Conservation (phyloP, 257 asterid genomes). For the Nicotiana otophora region DNA sequence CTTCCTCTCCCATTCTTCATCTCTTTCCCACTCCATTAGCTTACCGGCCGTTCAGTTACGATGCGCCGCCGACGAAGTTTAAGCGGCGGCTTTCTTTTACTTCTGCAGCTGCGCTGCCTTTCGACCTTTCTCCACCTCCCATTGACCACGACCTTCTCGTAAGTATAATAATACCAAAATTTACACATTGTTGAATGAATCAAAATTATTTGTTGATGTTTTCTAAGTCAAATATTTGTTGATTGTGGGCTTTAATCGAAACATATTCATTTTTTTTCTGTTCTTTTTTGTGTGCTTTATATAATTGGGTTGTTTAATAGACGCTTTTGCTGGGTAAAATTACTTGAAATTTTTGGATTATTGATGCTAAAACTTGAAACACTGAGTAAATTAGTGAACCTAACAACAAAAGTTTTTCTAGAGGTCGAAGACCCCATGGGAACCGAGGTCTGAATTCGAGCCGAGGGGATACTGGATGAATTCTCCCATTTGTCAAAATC, state of each 20-base stretch:
- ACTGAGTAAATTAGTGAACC: neutral
- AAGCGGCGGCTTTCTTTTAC: slow-evolving; percentile 2
- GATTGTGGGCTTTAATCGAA: neutral
- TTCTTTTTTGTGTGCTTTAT: neutral
- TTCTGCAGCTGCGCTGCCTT: slow-evolving; percentile 43
- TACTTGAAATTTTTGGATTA: neutral
- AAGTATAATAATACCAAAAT: slow-evolving; percentile 11
- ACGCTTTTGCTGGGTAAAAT: neutral
- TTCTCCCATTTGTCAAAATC: neutral
- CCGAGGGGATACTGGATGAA: neutral
- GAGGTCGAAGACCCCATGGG: neutral
- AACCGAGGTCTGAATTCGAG: neutral
- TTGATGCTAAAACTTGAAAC: neutral
- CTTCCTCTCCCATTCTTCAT: neutral
- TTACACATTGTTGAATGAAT: neutral
- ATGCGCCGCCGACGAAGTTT: neutral
- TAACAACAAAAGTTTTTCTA: neutral
- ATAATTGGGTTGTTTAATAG: neutral
- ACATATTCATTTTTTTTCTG: neutral
- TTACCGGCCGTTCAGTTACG: neutral
- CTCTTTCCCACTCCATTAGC: neutral
- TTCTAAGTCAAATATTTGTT: neutral
- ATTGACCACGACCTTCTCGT: slow-evolving; percentile 71
- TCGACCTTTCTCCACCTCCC: slow-evolving; percentile 91
- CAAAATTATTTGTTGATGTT: neutral